Conservation (phyloP, 805 yeast genomes). For the Wickerhamomyces tratensis region DNA sequence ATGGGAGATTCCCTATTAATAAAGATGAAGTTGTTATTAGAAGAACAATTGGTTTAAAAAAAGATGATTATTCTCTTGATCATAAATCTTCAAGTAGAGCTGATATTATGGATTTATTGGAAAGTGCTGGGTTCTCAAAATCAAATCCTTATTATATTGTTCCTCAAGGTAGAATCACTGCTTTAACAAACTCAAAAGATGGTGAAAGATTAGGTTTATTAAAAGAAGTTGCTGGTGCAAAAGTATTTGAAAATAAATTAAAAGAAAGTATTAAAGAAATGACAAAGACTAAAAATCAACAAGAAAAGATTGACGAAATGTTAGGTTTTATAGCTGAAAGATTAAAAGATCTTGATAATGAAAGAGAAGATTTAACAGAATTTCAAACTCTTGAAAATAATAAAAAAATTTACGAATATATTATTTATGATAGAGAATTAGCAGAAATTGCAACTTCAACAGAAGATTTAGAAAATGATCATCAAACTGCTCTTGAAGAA, state of each 20-base stretch:
- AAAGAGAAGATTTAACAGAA: slow-evolving; percentile 62
- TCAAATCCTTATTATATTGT: slow-evolving; percentile 93
- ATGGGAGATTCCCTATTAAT: slow-evolving; percentile 47
- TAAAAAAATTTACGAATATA: slow-evolving; percentile 65
- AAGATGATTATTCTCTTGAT: slow-evolving; percentile 84
- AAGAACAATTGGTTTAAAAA: slow-evolving; percentile 87
- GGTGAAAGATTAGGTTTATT: slow-evolving; percentile 66
- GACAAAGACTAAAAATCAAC: slow-evolving; percentile 59
- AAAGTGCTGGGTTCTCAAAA: slow-evolving; percentile 86
- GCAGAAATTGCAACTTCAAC: slow-evolving; percentile 49
- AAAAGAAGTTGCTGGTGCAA: slow-evolving; percentile 94
- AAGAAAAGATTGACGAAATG: slow-evolving; percentile 66
- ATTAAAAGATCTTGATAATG: slow-evolving; percentile 70
- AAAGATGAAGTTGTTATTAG: slow-evolving; percentile 64
- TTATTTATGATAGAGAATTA: slow-evolving; percentile 69
- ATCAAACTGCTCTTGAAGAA: slow-evolving; percentile 38
- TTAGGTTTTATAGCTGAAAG: slow-evolving; percentile 61
- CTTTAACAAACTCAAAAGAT: slow-evolving; percentile 84
- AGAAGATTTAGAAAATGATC: slow-evolving; percentile 49
- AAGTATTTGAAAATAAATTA: slow-evolving; percentile 74
- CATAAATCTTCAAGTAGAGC: slow-evolving; percentile 68
- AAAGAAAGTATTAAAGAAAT: slow-evolving; percentile 74
- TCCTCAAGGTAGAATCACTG: slow-evolving; percentile 90
- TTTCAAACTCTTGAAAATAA: slow-evolving; percentile 60
- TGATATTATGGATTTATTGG: slow-evolving; percentile 74